Conservation (phyloP, 768 basidiomycete genomes). For the Pleurotus ostreatus region DNA sequence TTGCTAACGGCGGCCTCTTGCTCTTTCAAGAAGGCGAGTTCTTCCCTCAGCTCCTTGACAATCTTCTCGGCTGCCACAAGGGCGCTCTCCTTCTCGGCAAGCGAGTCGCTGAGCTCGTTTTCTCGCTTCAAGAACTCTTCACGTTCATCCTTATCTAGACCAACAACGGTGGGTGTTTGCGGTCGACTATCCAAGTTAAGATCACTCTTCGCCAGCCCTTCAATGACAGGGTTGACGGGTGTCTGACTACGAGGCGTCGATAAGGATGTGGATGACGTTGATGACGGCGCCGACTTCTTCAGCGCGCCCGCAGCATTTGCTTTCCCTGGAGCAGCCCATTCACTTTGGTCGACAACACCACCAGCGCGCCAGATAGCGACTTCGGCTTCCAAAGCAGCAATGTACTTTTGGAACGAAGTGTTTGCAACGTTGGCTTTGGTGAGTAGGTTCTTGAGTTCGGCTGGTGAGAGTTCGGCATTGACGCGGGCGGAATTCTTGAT, state of each 20-base stretch:
- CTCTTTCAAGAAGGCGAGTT: conserved; percentile 86
- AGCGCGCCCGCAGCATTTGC: conserved; percentile 42
- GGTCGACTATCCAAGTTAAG: conserved; percentile 79
- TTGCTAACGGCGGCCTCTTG: conserved; percentile 78
- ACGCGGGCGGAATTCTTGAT: conserved; percentile 99
- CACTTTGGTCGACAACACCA: conserved; percentile 73
- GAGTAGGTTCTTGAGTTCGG: conserved; percentile 91
- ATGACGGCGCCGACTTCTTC: conserved; percentile 65
- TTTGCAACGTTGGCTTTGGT: conserved; percentile 88
- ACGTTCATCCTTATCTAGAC: conserved; percentile 92
- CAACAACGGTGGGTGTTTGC: conserved; percentile 85
- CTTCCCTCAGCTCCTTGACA: conserved; percentile 84
- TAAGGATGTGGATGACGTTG: conserved; percentile 59
- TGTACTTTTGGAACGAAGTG: conserved; percentile 79
- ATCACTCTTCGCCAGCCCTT: conserved; percentile 50
- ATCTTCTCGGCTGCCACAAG: conserved; percentile 80
- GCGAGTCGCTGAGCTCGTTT: conserved; percentile 91
- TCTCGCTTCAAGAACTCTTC: conserved; percentile 96
- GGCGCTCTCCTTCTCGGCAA: conserved; percentile 88
- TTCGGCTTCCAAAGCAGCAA: conserved; percentile 88
- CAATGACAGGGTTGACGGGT: conserved; percentile 67
- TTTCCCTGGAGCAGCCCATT: conserved; percentile 77
- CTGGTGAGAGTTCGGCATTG: conserved; percentile 94
- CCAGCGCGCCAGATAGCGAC: conserved; percentile 86
- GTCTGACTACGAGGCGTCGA: conserved; percentile 56